Evolutionary conservation across 2,329 filamentous ascomycete genomes (phyloP).

Genomic region (Gnomoniopsis sp.): DNA sequence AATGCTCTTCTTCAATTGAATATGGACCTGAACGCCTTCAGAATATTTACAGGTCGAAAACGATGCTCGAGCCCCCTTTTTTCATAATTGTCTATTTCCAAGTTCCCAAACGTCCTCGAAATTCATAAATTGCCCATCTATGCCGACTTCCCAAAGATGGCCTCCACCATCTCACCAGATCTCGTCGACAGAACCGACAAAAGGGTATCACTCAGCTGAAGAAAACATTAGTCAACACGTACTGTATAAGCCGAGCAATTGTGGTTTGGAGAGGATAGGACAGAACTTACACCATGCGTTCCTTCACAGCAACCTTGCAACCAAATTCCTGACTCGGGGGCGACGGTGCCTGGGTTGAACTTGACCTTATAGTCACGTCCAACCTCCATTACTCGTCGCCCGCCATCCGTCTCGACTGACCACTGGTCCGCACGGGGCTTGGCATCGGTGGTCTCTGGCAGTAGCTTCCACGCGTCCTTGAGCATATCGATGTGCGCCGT

Average conservation of each 20-base stretch:
- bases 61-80: too few species aligned
- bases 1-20: not conserved
- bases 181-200: slow-evolving; percentile 74
- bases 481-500: slow-evolving; percentile 78
- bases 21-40: not conserved
- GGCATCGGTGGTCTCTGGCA: slow-evolving; percentile 44
- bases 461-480: slow-evolving; percentile 59
- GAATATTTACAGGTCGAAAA: not conserved
- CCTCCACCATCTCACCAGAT: slow-evolving; percentile 73
- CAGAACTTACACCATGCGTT: slow-evolving; percentile 77
- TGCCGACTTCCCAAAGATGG: slow-evolving; percentile 57
- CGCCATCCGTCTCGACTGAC: slow-evolving; percentile 16
- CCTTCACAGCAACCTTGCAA: slow-evolving; percentile 91
- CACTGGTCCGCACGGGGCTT: slow-evolving; percentile 11
- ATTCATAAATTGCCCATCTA: slow-evolving; percentile 2
- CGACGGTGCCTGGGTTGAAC: slow-evolving; percentile 66
- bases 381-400: slow-evolving; percentile 57
- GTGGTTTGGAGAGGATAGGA: not conserved
- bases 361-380: slow-evolving; percentile 75
- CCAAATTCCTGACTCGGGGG: slow-evolving; percentile 76
- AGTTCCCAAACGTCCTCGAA: not conserved
- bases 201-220: slow-evolving; percentile 73
- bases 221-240: slow-evolving; percentile 21
- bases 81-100: too few species aligned
- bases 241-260: not conserved